A percentile compares a stretch with the other conserved stretches of the same genome.
Evolutionary conservation across 2,329 filamentous ascomycete species (phyloP).

Genomic region (Kalaharituber pfeilii): DNA sequence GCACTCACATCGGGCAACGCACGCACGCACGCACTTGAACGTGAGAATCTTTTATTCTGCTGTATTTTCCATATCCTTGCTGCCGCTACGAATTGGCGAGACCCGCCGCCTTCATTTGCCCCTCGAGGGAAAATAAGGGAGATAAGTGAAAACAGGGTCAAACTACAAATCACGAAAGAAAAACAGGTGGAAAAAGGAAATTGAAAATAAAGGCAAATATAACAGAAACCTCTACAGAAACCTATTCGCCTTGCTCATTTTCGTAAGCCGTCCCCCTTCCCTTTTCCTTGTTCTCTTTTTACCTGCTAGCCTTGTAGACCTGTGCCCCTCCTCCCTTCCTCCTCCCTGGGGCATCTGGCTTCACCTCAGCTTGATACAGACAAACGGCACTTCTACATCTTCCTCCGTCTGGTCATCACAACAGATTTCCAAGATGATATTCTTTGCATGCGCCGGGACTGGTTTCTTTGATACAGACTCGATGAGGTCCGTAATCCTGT

Average conservation of each 20-base stretch:
- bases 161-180: no score
- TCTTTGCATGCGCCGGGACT: conserved; percentile 79
- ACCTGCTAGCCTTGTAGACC: background rate
- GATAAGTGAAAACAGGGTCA: no score
- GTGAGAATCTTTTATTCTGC: background rate
- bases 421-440: conserved; percentile 91
- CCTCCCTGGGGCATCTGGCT: background rate
- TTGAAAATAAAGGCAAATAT: no score
- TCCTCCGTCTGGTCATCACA: conserved; percentile 76
- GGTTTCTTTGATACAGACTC: conserved; percentile 82
- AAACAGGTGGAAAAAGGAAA: no score
- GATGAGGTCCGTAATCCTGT: conserved; percentile 26
- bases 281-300: background rate
- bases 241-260: background rate
- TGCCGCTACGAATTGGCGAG: no score
- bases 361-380: conserved; percentile 27
- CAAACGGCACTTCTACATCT: conserved; percentile 92
- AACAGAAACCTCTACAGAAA: background rate
- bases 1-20: no score
- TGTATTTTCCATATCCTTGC: background rate
- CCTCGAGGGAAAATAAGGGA: no score
- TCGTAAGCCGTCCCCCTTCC: background rate
- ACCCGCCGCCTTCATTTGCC: no score
- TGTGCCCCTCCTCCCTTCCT: background rate
- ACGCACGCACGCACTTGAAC: no score